phyloP scores from a whole-genome alignment of 192 early-diverging fungal genomes.

The Coemansia sp. region DNA sequence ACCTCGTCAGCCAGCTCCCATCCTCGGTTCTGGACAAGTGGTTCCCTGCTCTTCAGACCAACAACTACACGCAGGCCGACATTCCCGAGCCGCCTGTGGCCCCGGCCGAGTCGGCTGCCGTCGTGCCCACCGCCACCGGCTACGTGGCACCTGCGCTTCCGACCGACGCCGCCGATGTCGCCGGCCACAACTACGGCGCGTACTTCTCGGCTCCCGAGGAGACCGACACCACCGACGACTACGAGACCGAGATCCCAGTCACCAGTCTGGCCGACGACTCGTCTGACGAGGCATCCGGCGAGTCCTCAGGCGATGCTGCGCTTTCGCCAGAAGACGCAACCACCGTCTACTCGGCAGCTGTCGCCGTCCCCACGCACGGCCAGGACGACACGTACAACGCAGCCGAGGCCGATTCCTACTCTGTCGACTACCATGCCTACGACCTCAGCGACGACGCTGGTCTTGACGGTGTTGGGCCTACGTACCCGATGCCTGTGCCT shows the following conservation, averaged over 20 bases:
- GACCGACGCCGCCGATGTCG: conserved; percentile 9
- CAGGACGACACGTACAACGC: neutral
- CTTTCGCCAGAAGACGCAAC: neutral
- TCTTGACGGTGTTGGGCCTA: conserved; percentile 24
- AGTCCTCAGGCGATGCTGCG: neutral
- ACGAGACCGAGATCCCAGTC: conserved; percentile 6
- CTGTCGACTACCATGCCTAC: conserved; percentile 18
- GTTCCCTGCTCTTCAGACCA: conserved; percentile 40
- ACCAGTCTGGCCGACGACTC: conserved; percentile 2
- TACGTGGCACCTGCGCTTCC: conserved; percentile 11
- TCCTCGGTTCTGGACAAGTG: conserved; percentile 41
- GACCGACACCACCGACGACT: neutral
- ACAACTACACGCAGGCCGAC: conserved; percentile 20
- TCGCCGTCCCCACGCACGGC: conserved; percentile 17
- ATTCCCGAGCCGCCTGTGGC: conserved; percentile 19
- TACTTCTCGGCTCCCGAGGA: conserved; percentile 6
- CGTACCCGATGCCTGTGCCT: conserved; percentile 50
- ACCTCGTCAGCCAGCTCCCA: conserved; percentile 23
- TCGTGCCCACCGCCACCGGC: neutral
- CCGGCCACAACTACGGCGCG: conserved; percentile 13
- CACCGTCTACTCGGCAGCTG: conserved; percentile 14
- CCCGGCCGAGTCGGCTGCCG: conserved; percentile 2
- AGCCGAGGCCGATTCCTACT: conserved; percentile 13
- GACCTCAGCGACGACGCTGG: conserved; percentile 11
- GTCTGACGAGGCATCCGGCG: neutral